Evolutionary conservation across 2,329 filamentous ascomycete genomes (phyloP).

Genomic region (Venturia pyrina): DNA sequence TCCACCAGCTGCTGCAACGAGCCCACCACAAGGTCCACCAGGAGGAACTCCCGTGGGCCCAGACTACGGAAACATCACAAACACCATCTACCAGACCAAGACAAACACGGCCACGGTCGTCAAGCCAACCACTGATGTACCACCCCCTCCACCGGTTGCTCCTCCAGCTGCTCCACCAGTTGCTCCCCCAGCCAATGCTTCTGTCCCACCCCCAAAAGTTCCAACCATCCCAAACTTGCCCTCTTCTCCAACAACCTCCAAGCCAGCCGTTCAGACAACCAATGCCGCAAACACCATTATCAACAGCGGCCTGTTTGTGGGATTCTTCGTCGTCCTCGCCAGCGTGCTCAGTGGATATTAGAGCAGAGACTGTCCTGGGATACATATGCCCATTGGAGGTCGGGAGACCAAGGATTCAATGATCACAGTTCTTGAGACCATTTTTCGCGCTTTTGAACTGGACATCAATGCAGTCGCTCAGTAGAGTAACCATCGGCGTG

Average conservation of each 20-base stretch:
- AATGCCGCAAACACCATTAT: background rate
- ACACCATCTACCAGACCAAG: background rate
- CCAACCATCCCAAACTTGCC: background rate
- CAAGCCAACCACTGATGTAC: background rate
- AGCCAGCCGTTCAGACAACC: background rate
- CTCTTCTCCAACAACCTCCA: background rate
- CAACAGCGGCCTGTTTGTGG: background rate
- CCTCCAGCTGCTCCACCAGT: too few species aligned
- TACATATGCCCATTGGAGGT: too few species aligned
- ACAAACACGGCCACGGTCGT: conserved; percentile 3
- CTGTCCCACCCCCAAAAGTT: background rate
- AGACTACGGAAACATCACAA: background rate
- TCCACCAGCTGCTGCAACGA: background rate
- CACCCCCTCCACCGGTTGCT: too few species aligned
- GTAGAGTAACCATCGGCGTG: too few species aligned
- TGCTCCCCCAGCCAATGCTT: too few species aligned
- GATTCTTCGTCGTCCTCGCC: background rate
- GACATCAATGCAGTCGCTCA: too few species aligned
- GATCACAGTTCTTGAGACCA: too few species aligned
- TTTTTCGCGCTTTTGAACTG: too few species aligned
- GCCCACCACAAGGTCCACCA: background rate
- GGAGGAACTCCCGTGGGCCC: background rate
- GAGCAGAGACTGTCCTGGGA: background rate
- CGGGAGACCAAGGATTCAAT: too few species aligned
- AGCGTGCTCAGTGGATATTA: background rate